Base-by-base conservation (phyloP, 106 monocot species). In the Vanilla planifolia region DNA sequence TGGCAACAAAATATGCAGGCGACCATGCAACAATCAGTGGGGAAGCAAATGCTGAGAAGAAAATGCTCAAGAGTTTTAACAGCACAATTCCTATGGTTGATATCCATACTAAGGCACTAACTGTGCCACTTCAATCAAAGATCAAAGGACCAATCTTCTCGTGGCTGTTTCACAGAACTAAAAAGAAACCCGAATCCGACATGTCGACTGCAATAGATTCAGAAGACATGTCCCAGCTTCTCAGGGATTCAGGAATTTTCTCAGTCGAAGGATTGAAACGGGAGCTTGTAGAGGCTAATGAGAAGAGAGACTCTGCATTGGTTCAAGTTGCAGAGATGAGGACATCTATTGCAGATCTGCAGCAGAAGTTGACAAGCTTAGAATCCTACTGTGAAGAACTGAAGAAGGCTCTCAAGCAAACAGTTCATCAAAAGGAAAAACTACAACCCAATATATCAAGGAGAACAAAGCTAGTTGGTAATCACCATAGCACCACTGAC, bases 311-410 rank as follows among this genome's bases (percentile, higher is more conserved):
- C 51, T 77, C 76, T n/a, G 89, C 94, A 25, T 52, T 90, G 35
- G 55, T 71, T 23, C 79, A 96, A 65, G 90, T 73, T 26, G 45
- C 80, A 23, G 87, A 96, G 51, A 84, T 84, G 84, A 96, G 65
- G 61, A 69, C 72, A 40, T 76, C 95, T 23, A 37, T 96, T 20
- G 76, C 61, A 51, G 90, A 96, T 34, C 59, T 96, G 43, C 74
- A 74, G 26, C 60, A 71, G 37, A 84, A 96, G 79, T 75, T 96
- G 11, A 9, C 56, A 43, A 74, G 72, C 43, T 68, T 96, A 30
- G 90, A 96, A 60, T 53, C 71, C 8, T 81, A 96, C 22, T 96
- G 86, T 16, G 74, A 84, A 64, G 87, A 84, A 33, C 73, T 96
- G 67, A 90, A 87, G 72, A 86, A 65, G 65, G 80, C 95, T n/a